Evolutionary conservation across 176 grass and related monocot species (phyloP).

Genomic region (Oryza coarctata): DNA sequence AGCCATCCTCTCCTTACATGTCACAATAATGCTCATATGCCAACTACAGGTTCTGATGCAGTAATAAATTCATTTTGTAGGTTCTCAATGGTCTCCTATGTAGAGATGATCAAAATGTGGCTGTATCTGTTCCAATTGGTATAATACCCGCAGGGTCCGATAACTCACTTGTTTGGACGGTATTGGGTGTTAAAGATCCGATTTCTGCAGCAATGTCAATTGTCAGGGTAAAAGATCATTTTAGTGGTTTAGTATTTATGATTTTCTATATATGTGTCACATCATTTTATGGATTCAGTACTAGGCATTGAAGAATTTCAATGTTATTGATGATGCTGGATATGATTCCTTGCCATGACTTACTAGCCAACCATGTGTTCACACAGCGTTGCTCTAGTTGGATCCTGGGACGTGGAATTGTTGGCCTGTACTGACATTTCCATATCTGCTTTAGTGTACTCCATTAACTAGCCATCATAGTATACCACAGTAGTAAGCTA

Average conservation of each 20-base stretch:
- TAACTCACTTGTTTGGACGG: slow-evolving; percentile 98
- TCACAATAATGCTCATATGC: slow-evolving; percentile 12
- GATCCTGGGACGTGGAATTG: not conserved
- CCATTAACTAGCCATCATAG: not conserved
- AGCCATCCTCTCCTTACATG: not conserved
- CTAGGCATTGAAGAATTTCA: slow-evolving; percentile 7
- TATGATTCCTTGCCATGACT: slow-evolving; percentile 1
- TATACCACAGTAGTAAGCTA: not conserved
- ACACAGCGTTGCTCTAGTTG: not conserved
- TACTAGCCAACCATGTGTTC: slow-evolving; percentile 14
- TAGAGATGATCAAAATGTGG: slow-evolving; percentile 88
- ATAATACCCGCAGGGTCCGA: slow-evolving; percentile 99
- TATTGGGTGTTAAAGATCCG: slow-evolving; percentile 94
- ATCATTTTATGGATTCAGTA: slow-evolving; percentile 8
- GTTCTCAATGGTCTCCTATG: slow-evolving; percentile 92
- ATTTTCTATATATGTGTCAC: slow-evolving; percentile 8
- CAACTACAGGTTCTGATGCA: slow-evolving; percentile 38
- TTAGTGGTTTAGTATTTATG: not conserved
- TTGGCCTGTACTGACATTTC: not conserved
- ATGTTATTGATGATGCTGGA: slow-evolving; percentile 25
- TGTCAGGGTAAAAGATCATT: slow-evolving; percentile 67
- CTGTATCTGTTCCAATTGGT: slow-evolving; percentile 90
- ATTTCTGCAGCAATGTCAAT: slow-evolving; percentile 93
- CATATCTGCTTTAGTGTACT: not conserved
- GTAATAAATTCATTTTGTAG: slow-evolving; percentile 46